Evolutionary conservation across 441 rosid species (phyloP).

Genomic region (Omphalea diandra): DNA sequence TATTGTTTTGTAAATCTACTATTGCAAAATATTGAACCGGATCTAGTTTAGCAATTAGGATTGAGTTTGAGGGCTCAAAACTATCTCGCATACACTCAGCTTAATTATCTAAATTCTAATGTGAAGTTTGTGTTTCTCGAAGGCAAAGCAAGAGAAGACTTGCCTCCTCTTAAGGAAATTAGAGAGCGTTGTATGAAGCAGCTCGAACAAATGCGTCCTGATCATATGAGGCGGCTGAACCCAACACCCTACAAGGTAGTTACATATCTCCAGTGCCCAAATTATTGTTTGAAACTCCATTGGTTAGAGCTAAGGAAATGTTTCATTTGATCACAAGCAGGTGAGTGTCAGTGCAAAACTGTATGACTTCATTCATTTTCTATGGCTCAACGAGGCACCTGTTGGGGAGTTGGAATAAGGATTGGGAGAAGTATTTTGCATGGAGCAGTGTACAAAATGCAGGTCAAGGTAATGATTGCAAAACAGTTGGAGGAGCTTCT

Average conservation of each 20-base stretch:
- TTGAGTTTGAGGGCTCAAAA: background rate
- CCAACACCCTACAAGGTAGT: constrained; percentile 98
- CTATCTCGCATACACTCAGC: too few species aligned
- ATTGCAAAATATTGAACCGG: background rate
- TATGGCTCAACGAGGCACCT: constrained; percentile 99
- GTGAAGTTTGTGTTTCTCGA: constrained; percentile 14
- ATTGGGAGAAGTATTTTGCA: background rate
- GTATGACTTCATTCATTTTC: constrained; percentile 94
- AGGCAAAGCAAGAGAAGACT: constrained; percentile 61
- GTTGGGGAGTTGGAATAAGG: constrained; percentile 88
- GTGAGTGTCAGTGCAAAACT: constrained; percentile 90
- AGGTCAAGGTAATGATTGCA: constrained; percentile 22
- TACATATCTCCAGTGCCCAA: background rate
- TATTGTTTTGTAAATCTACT: background rate
- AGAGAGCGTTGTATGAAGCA: constrained; percentile 77
- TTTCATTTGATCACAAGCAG: constrained; percentile 33
- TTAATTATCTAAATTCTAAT: too few species aligned
- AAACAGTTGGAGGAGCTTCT: constrained; percentile 30
- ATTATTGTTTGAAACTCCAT: background rate
- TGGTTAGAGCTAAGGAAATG: background rate
- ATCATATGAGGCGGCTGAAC: constrained; percentile 94
- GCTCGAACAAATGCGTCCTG: constrained; percentile 90
- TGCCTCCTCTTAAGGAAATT: constrained; percentile 62
- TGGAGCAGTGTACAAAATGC: constrained; percentile 19
- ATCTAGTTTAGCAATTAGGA: background rate